Conservation (phyloP, 768 basidiomycete species). For the Mycena pura region DNA sequence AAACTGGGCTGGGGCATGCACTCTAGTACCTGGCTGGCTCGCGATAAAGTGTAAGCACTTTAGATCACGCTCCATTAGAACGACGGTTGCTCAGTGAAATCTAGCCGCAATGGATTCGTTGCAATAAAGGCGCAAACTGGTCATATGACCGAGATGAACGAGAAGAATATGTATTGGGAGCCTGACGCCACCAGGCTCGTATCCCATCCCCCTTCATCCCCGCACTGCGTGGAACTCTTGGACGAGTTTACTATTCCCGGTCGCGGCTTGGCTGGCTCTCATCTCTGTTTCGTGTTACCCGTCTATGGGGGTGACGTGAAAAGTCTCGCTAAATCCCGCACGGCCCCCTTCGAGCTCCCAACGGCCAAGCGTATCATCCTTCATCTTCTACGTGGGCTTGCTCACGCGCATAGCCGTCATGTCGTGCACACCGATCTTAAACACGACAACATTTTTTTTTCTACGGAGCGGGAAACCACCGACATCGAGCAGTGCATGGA, state of each 20-base stretch:
- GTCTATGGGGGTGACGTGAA: conserved; percentile 33
- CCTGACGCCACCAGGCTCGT: conserved; percentile 25
- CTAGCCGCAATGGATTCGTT: conserved; percentile 32
- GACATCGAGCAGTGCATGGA: conserved; percentile 21
- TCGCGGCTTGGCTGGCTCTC: conserved; percentile 28
- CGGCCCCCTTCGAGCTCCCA: conserved; percentile 27
- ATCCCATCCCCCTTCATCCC: not conserved
- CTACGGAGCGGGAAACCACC: not conserved
- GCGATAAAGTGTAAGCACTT: conserved; percentile 28
- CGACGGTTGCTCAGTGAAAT: not conserved
- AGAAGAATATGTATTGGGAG: conserved; percentile 28
- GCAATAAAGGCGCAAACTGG: conserved; percentile 39
- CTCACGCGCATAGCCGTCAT: conserved; percentile 28
- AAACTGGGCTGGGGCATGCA: conserved; percentile 42
- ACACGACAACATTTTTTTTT: conserved; percentile 35
- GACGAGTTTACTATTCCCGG: conserved; percentile 31
- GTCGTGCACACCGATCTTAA: conserved; percentile 39
- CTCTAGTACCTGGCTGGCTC: conserved; percentile 39
- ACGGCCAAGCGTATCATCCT: conserved; percentile 34
- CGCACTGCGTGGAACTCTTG: conserved; percentile 28
- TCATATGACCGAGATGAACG: conserved; percentile 28
- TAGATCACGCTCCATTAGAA: not conserved
- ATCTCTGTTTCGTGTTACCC: conserved; percentile 35
- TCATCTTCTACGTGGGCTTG: conserved; percentile 32
- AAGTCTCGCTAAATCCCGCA: conserved; percentile 14